Base-by-base conservation (phyloP, 192 early-diverging fungal species). In the Entophlyctis helioformis region DNA sequence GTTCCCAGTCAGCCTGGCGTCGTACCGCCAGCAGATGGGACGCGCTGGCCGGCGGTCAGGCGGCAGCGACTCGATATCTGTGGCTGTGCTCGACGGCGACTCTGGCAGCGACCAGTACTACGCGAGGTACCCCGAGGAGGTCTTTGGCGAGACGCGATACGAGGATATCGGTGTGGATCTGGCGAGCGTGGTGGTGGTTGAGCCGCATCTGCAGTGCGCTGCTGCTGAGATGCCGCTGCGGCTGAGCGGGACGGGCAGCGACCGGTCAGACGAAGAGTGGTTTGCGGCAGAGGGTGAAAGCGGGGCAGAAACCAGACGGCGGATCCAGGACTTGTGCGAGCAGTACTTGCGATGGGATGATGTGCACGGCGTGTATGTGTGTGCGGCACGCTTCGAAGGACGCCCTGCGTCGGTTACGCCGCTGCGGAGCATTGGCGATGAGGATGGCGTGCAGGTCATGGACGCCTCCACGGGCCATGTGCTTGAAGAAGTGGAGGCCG, bases 21-120 rank as follows among this genome's bases (percentile, higher is more conserved):
- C 64, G 11, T 72, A 63, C 33, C 73, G 73, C 54, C 86, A 91
- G 50, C 87, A 91, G 60, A 61, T 63, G 1, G 87, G 87, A 0
- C 62, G 87, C 10, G 84, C 83, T 11, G 87, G 87, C 3, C 57
- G 87, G 26, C 60, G 78, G 5, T 57, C 56, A 13, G 54, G 55
- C 1, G 77, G 74, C 27, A 63, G 80, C 0, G 41, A 85, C 16
- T 72, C 82, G 4, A 59, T 90, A 1, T 46, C 87, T 39, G 57
- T 88, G 21, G 53, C 53, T n/a, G 40, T 59, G 20, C 27, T 46
- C 2, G 62, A 72, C 16, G 72, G 63, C 10, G 49, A 54, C 33
- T 71, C 52, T 50, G 56, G 67, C 0, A 42, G 81, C 18, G 87
- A 87, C 55, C 76, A 81, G 42, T 61, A 61, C 22, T 72, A 55